A percentile compares a stretch with the other conserved stretches of the same genome.
phyloP scores from a whole-genome alignment of 495 filamentous ascomycete genomes.

The Penicillium ucsense region DNA sequence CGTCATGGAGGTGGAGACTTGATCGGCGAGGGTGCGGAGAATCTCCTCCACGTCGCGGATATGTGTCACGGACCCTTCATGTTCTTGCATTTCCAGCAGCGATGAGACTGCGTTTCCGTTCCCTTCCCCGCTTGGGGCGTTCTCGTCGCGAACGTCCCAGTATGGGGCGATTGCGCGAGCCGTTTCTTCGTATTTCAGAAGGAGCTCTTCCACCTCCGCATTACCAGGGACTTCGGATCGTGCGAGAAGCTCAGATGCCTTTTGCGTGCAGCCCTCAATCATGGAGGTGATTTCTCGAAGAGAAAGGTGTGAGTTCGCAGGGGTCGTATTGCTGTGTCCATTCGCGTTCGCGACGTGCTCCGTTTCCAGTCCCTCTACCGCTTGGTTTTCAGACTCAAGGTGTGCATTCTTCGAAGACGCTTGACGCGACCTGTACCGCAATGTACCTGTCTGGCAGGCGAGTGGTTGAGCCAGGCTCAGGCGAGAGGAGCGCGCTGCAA shows the following conservation, averaged over 20 bases:
- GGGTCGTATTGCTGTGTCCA: neutral
- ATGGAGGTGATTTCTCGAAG: neutral
- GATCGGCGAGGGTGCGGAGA: constrained; percentile 22
- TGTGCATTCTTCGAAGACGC: neutral
- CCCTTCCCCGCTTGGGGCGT: constrained; percentile 12
- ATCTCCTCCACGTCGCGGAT: neutral
- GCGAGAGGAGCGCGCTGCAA: constrained; percentile 12
- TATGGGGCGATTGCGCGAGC: constrained; percentile 28
- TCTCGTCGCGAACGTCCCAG: constrained; percentile 11
- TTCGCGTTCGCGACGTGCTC: neutral
- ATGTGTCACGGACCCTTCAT: constrained; percentile 8
- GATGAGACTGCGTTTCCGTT: constrained; percentile 38
- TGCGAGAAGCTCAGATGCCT: constrained; percentile 14
- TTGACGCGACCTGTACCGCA: constrained; percentile 8
- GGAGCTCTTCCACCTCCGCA: constrained; percentile 26
- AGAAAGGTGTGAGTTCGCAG: neutral
- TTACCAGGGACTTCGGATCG: constrained; percentile 30
- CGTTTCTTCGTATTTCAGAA: constrained; percentile 36
- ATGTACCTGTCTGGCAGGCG: neutral
- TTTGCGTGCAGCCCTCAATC: constrained; percentile 12
- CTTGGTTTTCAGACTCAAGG: neutral
- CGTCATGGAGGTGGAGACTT: constrained; percentile 48
- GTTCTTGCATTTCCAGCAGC: constrained; percentile 43
- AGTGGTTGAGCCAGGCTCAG: neutral
- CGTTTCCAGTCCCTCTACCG: neutral